Base-by-base conservation (phyloP, 164 flowering plant species). In the Warburgia ugandensis region DNA sequence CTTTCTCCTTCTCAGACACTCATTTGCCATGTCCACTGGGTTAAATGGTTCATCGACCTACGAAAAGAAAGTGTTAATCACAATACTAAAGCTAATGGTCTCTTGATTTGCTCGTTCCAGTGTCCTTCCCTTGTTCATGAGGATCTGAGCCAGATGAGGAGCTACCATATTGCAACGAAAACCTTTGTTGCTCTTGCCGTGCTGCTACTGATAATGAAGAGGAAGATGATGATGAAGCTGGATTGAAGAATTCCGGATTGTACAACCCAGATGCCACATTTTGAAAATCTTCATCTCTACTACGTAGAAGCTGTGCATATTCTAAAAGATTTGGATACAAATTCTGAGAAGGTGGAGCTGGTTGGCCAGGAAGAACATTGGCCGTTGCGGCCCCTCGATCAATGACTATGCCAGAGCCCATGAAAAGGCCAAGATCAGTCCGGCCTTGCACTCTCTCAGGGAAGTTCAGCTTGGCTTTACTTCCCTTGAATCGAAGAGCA, bases 391-490 rank as follows among this genome's bases (percentile, higher is more conserved):
- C 23, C 30, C 50, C 66, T 27, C 20, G 32, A 45, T 16, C n/a
- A n/a, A n/a, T n/a, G n/a, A n/a, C n/a, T n/a, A n/a, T n/a, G n/a
- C n/a, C n/a, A n/a, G n/a, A n/a, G n/a, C n/a, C n/a, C 0, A 65
- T 61, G 46, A 59, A 56, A 60, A 50, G 59, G 35, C 70, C 65
- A 29, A 62, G 45, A 26, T 73, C 64, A 14, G 54, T 38, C 25
- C 25, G 41, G 6, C 68, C 58, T 69, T 70, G 79, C 44, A 81
- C 87, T 49, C 83, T 63, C 65, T 84, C 94, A 4, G 94, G 94
- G 55, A 84, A 84, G 56, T 84, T 84, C 29, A 84, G 82, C 64
- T 84, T 84, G 2, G 94, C 94, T 64, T 77, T 79, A 71, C 68
- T 79, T 22, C 88, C 94, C 61, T 76, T 79, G 64, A 81, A 84